A percentile compares a stretch with the other conserved stretches of the same genome.
Evolutionary conservation across 768 basidiomycete species (phyloP).

Genomic region (Boletus coccyginus): DNA sequence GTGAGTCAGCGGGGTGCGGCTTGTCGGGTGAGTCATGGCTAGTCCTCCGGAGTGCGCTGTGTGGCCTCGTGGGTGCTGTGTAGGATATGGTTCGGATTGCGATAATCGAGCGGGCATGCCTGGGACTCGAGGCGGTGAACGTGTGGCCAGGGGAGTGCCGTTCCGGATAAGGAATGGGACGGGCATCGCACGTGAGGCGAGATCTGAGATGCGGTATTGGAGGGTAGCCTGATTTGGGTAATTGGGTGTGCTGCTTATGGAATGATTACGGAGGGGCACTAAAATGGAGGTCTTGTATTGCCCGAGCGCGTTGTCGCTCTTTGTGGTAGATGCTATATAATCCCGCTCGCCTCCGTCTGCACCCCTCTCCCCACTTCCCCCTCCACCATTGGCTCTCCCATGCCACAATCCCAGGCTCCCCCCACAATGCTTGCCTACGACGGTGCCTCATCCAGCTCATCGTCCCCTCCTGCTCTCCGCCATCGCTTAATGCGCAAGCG

Average conservation of each 20-base stretch:
- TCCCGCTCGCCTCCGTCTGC: slow-evolving; percentile 21
- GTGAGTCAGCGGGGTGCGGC: slow-evolving; percentile 17
- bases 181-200: slow-evolving; percentile 23
- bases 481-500: slow-evolving; percentile 24
- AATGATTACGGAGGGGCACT: slow-evolving; percentile 29
- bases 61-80: slow-evolving; percentile 1
- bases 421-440: slow-evolving; percentile 20
- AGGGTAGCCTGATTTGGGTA: slow-evolving; percentile 12
- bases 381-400: not conserved
- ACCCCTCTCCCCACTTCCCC: not conserved
- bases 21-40: not conserved
- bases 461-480: slow-evolving; percentile 17
- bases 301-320: slow-evolving; percentile 27
- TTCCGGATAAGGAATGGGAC: slow-evolving; percentile 13
- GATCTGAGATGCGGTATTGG: slow-evolving; percentile 30
- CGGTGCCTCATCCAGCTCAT: slow-evolving; percentile 14
- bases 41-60: not conserved
- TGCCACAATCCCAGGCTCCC: slow-evolving; percentile 1
- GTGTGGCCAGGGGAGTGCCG: slow-evolving; percentile 18
- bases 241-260: slow-evolving; percentile 21
- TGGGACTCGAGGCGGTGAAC: slow-evolving; percentile 31
- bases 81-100: slow-evolving; percentile 21
- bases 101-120: slow-evolving; percentile 32
- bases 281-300: slow-evolving; percentile 22
- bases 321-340: slow-evolving; percentile 33